Evolutionary conservation across 805 yeast species (phyloP).

Genomic region (Jamesozyma rosinii): DNA sequence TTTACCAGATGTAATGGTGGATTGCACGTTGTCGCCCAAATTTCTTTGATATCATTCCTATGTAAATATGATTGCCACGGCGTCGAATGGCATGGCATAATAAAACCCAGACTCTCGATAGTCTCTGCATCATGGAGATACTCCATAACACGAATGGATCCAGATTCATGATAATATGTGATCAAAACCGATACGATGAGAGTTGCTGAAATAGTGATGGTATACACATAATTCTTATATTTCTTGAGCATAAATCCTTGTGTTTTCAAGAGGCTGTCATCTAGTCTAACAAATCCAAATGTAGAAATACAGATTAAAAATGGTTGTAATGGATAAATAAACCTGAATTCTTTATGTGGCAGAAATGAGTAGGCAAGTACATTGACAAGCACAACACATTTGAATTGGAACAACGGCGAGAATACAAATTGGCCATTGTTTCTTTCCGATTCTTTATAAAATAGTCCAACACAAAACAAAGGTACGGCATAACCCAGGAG

Average conservation of each 20-base stretch:
- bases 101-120: conserved; percentile 57
- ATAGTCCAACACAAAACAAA: conserved; percentile 39
- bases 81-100: conserved; percentile 95
- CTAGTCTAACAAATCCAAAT: conserved; percentile 21
- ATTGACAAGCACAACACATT: conserved; percentile 35
- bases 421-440: conserved; percentile 4
- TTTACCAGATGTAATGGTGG: conserved; percentile 55
- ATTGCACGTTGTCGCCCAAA: conserved; percentile 83
- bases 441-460: conserved; percentile 8
- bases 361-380: conserved; percentile 52
- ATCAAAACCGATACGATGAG: conserved; percentile 33
- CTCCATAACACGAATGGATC: conserved; percentile 62
- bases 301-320: conserved; percentile 48
- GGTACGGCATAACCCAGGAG: conserved; percentile 61
- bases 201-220: conserved; percentile 15
- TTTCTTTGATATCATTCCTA: conserved; percentile 37
- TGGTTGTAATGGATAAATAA: conserved; percentile 80
- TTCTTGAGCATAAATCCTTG: not conserved
- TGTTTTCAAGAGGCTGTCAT: conserved; percentile 3
- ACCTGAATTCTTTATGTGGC: conserved; percentile 84
- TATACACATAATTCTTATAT: not conserved
- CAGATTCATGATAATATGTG: conserved; percentile 71
- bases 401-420: conserved; percentile 16
- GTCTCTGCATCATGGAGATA: conserved; percentile 36
- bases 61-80: conserved; percentile 89